Base-by-base conservation (phyloP, 2,329 filamentous ascomycete species). In the Aspergillus ibericus region DNA sequence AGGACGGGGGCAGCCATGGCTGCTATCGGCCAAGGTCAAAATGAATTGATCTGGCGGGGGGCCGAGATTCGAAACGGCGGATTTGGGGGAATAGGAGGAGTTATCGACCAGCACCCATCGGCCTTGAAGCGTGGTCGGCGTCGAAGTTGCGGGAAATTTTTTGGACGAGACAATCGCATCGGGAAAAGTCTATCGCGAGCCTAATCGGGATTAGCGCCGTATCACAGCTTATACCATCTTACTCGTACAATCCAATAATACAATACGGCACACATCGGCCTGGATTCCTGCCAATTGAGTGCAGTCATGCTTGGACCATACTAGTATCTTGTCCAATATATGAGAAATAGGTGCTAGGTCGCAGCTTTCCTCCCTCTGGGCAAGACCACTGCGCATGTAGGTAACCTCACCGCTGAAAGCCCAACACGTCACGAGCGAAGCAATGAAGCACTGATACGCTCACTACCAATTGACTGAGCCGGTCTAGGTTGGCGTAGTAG, bases 1-100 rank as follows among this genome's bases (percentile, higher is more conserved):
- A 87, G 85, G 70, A 96, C 90, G 80, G 92, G 88, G 70, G 92
- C 90, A 68, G 93, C 92, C 92, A 96, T 96, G 63, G 64, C 71
- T 64, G 59, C 53, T 7, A 25, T 53, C 29, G 36, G 50, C 27
- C 35, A n/a, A n/a, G 15, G 27, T 42, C 7, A 20, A 16, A 18
- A 10, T 53, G 3, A 18, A 5, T 20, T 29, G 22, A 8, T 53
- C 7, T 6, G 16, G 35, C 15, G 36, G 12, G 42, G 13, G n/a
- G n/a, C n/a, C 5, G 7, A 5, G 12, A 12, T 29, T 16, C 42
- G 6, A 32, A 35, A 29, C 38, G 12, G 38, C 38, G 8, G 5
- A 27, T 12, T 27, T 47, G 34, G 29, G 42, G 34, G 5, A 9
- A 9, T 1, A 32, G 29, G 25, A 16, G n/a, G 36, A 22, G 36